Base-by-base conservation (phyloP, 768 basidiomycete genomes). In the Guyanaporus albipodus region DNA sequence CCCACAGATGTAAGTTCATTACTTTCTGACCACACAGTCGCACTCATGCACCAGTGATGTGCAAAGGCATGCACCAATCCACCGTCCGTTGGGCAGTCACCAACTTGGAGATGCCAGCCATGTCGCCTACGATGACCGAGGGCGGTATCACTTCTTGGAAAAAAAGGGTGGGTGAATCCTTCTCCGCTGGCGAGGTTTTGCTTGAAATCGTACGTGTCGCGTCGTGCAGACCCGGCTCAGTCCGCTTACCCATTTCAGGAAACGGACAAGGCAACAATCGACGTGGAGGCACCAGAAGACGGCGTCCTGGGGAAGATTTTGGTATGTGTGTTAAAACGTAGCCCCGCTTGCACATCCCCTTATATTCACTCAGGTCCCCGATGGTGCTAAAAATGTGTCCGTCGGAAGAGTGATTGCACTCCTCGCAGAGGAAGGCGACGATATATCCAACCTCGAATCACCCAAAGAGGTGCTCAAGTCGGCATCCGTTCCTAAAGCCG, bases 241-340 rank as follows among this genome's bases (percentile, higher is more conserved):
- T 35, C 38, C n/a, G 18, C 46, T 46, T 10, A 52, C 35, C 24
- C 22, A 24, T 44, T 44, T 47, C 67, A 92, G 90, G 90, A 92
- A 76, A 92, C 90, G 34, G 90, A 92, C 75, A 91, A 91, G 68
- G 89, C 95, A 14, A 94, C 92, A 2, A 96, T 98, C 61, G 96
- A 99, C 65, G 95, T 99, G 7, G 96, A 99, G 70, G 93, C 96
- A 12, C 94, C 94, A 68, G 95, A 97, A 24, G 94, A 98, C 59
- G 96, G 96, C 53, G 68, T 98, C 14, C 69, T 99, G 62, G 94
- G 87, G 45, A 97, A 91, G 73, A 95, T 98, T 53, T 56, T 99
- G 59, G 93, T 93, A 60, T 43, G 86, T 70, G 26, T 32, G 11
- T 36, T 17, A 36, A 31, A 27, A 23, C 34, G 8, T 24, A 0